phyloP scores from a whole-genome alignment of 1,139 yeast genomes.

The Taphrina communis region DNA sequence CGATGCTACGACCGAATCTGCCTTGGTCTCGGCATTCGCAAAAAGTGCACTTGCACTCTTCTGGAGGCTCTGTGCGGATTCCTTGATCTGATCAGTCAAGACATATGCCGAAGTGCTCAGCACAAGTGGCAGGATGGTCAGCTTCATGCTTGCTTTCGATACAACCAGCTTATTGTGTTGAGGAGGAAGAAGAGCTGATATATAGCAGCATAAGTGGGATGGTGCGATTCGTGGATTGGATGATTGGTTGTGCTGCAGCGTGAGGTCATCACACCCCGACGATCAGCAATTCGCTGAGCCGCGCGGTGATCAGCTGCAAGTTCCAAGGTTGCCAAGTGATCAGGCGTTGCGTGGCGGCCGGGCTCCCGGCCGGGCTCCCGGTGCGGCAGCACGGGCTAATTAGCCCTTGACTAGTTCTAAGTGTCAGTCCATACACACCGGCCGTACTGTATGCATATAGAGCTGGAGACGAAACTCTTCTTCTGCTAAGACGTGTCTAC shows the following conservation, averaged over 20 bases:
- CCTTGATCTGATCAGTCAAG: constrained; percentile 1
- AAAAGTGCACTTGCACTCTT: not conserved
- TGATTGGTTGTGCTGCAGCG: not conserved
- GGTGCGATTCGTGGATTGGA: not conserved
- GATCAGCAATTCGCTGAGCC: not conserved
- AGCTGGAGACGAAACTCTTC: not conserved
- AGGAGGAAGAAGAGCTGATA: no score
- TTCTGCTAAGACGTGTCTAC: not conserved
- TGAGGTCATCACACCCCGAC: constrained; percentile 3
- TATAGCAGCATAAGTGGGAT: no score
- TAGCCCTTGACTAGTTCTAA: no score
- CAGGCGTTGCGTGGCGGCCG: no score
- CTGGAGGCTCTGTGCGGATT: not conserved
- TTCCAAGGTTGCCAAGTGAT: no score
- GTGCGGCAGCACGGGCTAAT: no score
- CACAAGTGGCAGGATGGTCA: not conserved
- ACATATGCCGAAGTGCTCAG: constrained; percentile 1
- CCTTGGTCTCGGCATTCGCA: not conserved
- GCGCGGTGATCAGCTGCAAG: no score
- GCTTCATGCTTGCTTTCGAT: not conserved
- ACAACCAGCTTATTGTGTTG: not conserved
- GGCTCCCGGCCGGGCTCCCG: no score
- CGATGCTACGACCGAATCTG: not conserved
- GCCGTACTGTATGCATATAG: no score
- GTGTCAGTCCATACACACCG: no score